Base-by-base conservation (phyloP, 805 yeast genomes). In the Blastobotrys americana region DNA sequence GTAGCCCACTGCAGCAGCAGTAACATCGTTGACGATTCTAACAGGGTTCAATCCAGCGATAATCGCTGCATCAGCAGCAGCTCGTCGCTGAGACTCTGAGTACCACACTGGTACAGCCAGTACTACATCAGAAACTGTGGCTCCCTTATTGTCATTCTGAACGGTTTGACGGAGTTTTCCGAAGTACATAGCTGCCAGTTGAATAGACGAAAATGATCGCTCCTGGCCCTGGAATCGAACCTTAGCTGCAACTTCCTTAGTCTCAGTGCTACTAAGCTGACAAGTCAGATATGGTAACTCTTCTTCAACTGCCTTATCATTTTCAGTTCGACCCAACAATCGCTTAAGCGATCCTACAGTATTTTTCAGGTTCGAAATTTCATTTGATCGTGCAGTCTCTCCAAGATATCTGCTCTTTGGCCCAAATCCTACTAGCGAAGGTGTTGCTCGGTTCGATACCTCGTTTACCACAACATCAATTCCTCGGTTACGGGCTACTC, bases 1-100 rank as follows among this genome's bases (percentile, higher is more conserved):
- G 73, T 93, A 94, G 58, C 97, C 94, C 54, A 93, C 96, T 60
- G 97, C 97, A 50, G 98, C 98, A 50, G 98, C 97, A 47, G 97
- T 89, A 55, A 85, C 82, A 67, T 93, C 99, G 68, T 93, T 93
- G 58, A 93, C 95, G 53, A 93, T 80, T 78, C 98, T 85, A 49
- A 93, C 97, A 49, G 98, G 97, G 80, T 93, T 93, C 63, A 93
- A 77, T 53, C 96, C 96, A 48, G 98, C 97, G 65, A 93, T 84
- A 65, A 76, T 78, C 61, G 96, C 90, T 47, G 98, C 96, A 65
- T 93, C 97, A 49, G 87, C 76, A 55, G 93, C 82, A 52, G 96
- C 96, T 61, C 95, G 87, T 71, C 98, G 89, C 74, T 93, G 97
- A 61, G 77, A 80, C 68, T 93, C 97, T 45, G 94, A 78, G 77